A percentile compares a stretch with the other conserved stretches of the same genome.
These are phyloP conservation scores for Mortierella sp. DNA, from an alignment of 371 early-diverging fungal species.

Conservation along the genomic window DNA sequence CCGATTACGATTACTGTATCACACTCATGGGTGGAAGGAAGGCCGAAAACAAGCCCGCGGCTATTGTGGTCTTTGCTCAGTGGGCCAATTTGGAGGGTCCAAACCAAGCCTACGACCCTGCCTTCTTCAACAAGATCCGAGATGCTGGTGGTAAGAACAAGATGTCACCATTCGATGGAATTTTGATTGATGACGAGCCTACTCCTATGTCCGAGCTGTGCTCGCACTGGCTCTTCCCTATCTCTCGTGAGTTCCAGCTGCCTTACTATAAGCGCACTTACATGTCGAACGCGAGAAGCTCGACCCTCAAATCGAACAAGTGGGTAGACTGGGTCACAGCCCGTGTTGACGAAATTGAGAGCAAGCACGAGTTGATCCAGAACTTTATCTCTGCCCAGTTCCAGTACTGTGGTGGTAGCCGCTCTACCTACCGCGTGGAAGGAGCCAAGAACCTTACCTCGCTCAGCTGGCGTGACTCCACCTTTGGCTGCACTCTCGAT, in stretches of 20 bases:
- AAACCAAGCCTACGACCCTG: slow-evolving; percentile 9
- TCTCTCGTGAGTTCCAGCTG: slow-evolving; percentile 29
- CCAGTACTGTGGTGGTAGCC: slow-evolving; percentile 38
- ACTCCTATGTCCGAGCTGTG: slow-evolving; percentile 29
- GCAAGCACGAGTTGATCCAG: neutral
- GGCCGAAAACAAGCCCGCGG: slow-evolving; percentile 1
- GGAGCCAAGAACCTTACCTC: slow-evolving; percentile 22
- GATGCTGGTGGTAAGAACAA: slow-evolving; percentile 14
- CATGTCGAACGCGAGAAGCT: slow-evolving; percentile 27
- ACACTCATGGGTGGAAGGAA: slow-evolving; percentile 9
- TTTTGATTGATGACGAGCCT: slow-evolving; percentile 7
- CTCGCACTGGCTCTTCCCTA: slow-evolving; percentile 33
- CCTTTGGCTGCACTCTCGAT: slow-evolving; percentile 13
- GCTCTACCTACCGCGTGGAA: slow-evolving; percentile 9
- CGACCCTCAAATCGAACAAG: slow-evolving; percentile 2
- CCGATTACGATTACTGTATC: slow-evolving; percentile 35
- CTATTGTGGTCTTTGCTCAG: slow-evolving; percentile 39
- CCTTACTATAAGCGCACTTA: slow-evolving; percentile 42
- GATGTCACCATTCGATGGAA: neutral
- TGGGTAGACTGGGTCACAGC: slow-evolving; percentile 24
- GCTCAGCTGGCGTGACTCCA: slow-evolving; percentile 39
- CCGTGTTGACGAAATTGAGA: slow-evolving; percentile 23
- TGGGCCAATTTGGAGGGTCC: slow-evolving; percentile 45
- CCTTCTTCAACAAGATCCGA: slow-evolving; percentile 25
- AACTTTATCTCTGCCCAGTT: slow-evolving; percentile 24